phyloP scores from a whole-genome alignment of 176 grass and related monocot genomes.

The Oryza brachyantha region DNA sequence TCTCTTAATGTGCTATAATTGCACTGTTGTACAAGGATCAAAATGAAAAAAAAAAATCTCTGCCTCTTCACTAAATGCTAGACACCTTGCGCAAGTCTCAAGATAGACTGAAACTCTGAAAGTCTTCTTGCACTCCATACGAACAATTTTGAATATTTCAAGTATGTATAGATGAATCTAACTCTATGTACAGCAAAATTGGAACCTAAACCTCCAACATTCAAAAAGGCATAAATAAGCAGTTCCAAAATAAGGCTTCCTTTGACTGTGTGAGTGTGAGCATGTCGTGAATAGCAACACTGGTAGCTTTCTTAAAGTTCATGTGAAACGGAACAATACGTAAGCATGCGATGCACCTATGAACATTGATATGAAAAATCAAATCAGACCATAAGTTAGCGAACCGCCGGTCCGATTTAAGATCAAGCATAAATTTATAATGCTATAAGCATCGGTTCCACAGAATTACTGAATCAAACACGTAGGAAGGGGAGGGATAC shows the following conservation, averaged over 20 bases:
- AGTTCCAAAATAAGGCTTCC: neutral
- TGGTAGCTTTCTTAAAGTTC: neutral
- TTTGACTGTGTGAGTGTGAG: neutral
- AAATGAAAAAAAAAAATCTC: too few species aligned
- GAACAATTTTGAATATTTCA: neutral
- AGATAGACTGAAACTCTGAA: neutral
- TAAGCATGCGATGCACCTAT: neutral
- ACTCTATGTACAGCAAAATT: slow-evolving; percentile 1
- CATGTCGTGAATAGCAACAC: neutral
- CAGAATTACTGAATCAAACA: slow-evolving; percentile 10
- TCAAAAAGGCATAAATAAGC: neutral
- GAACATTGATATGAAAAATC: neutral
- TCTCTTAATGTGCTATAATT: too few species aligned
- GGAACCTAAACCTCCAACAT: neutral
- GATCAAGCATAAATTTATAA: neutral
- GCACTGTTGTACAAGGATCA: too few species aligned
- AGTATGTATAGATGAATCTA: neutral
- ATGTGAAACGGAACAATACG: neutral
- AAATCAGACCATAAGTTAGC: neutral
- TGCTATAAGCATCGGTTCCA: neutral
- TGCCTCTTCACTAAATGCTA: too few species aligned
- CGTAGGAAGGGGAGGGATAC: neutral
- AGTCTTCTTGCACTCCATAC: neutral
- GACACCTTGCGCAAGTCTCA: neutral
- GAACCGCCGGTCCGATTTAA: neutral